Evolutionary conservation across 2,329 filamentous ascomycete genomes (phyloP), one percentile per base, ranked within the genome.

Genomic region (Endothia cerciana): DNA sequence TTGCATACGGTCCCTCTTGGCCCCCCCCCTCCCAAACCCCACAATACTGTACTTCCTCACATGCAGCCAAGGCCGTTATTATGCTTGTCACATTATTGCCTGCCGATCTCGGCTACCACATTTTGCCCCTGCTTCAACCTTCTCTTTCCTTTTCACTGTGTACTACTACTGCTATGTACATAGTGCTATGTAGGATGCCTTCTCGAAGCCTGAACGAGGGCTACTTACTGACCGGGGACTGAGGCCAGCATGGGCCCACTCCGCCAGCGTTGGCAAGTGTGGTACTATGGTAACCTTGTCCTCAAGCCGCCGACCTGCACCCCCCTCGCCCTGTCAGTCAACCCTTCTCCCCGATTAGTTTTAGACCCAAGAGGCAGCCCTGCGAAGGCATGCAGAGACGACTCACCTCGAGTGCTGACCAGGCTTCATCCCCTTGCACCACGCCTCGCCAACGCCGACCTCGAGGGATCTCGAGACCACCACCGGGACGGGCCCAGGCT

Each of bases 81-180:
- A 22, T 33, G 25, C n/a, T 13, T 19, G 7, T n/a, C 8, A 49
- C 25, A 51, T 33, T 36, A 19, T 55, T 19, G 51, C 8, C 2
- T 36, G 51, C 51, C 51, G 51, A 55, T 22, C 30, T 55, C 51
- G 51, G 51, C 30, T 55, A 28, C 30, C 51, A 55, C 19, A 5
- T 25, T 25, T 33, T 8, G 7, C 28, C 51, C 51, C 51, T 55
- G 51, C 36, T 8, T 30, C 28, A 55, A 33, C 51, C 28, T 19
- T 10, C 51, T 19, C 47, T 15, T 11, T 6, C 3, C n/a, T 22
- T 30, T 55, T 19, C 25, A 53, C 49, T 15, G 17, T 19, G n/a
- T 53, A 8, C 28, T 15, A 2, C 49, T 17, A n/a, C 22, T 51
- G 25, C 49, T 36, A 19, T 51, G 22, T 49, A 19, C 19, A 22